These are phyloP conservation scores for Coniochaeta pulveracea DNA, from an alignment of 2,329 filamentous ascomycete genomes.

Conservation along the genomic window DNA sequence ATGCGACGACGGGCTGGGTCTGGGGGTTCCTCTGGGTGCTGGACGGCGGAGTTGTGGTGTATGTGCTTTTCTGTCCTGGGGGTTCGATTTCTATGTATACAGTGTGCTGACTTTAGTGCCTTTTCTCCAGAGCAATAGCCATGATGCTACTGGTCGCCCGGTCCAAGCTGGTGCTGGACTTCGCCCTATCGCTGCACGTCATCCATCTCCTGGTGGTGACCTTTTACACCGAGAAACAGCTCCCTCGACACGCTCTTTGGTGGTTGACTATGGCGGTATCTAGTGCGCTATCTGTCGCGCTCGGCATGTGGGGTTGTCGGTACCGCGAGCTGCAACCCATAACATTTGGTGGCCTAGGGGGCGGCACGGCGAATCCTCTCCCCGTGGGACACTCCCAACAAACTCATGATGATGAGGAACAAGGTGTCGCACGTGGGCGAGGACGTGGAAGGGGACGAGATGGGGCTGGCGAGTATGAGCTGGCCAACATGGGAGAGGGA, in stretches of 20 bases:
- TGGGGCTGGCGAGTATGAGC: slow-evolving; percentile 52
- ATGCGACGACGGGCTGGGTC: slow-evolving; percentile 52
- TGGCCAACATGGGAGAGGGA: slow-evolving; percentile 40
- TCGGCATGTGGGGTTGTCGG: slow-evolving; percentile 84
- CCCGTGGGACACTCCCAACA: slow-evolving; percentile 12
- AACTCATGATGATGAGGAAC: slow-evolving; percentile 29
- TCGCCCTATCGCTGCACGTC: slow-evolving; percentile 63
- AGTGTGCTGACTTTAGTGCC: background rate
- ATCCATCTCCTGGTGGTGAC: slow-evolving; percentile 34
- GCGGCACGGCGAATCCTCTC: slow-evolving; percentile 7
- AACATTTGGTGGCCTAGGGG: slow-evolving; percentile 55
- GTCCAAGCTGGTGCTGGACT: slow-evolving; percentile 91
- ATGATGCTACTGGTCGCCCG: slow-evolving; percentile 76
- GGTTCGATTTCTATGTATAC: background rate
- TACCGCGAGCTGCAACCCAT: slow-evolving; percentile 86
- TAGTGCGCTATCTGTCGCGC: slow-evolving; percentile 32
- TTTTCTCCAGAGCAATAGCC: slow-evolving; percentile 56
- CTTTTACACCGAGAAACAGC: slow-evolving; percentile 62
- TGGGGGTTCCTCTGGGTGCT: slow-evolving; percentile 46
- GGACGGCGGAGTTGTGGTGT: slow-evolving; percentile 42
- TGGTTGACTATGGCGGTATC: slow-evolving; percentile 53
- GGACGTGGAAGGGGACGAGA: slow-evolving; percentile 41
- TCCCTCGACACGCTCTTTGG: slow-evolving; percentile 78
- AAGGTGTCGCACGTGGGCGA: slow-evolving; percentile 37
- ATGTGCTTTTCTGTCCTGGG: slow-evolving; percentile 15